Conservation (phyloP, 306 rosid genomes). For the Inga laurina region DNA sequence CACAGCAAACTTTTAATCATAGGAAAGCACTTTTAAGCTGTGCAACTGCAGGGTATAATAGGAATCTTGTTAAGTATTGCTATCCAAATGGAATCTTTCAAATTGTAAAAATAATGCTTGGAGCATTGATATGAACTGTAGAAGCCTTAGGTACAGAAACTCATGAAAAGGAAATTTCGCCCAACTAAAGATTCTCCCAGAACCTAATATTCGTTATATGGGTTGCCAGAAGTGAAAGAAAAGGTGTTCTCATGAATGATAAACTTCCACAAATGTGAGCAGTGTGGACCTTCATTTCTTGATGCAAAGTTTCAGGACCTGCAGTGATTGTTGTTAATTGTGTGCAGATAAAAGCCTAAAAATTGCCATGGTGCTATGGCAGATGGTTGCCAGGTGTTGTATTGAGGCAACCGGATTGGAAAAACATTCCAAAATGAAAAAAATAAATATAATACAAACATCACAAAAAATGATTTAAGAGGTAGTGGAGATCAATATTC, state of each 20-base stretch:
- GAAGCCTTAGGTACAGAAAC: background rate
- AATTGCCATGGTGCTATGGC: background rate
- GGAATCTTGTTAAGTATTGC: conserved; percentile 1
- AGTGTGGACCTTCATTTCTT: conserved; percentile 18
- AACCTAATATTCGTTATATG: background rate
- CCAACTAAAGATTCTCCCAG: background rate
- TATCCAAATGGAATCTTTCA: background rate
- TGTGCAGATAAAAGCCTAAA: background rate
- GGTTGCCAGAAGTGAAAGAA: background rate
- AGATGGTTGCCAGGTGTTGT: background rate
- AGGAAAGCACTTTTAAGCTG: background rate
- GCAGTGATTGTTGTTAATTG: background rate
- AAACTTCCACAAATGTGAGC: background rate
- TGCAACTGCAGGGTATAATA: background rate
- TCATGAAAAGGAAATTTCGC: background rate
- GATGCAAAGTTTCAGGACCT: background rate
- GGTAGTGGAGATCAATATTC: background rate
- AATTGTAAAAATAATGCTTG: conserved; percentile 4
- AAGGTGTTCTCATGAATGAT: background rate
- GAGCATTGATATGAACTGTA: background rate
- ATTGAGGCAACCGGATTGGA: background rate
- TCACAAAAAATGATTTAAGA: background rate
- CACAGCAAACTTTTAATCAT: background rate
- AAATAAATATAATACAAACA: background rate
- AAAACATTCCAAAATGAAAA: background rate